A percentile compares a stretch with the other conserved stretches of the same genome.
These are phyloP conservation scores for Candida xyloterini DNA, from an alignment of 805 yeast species.

Conservation along the genomic window DNA sequence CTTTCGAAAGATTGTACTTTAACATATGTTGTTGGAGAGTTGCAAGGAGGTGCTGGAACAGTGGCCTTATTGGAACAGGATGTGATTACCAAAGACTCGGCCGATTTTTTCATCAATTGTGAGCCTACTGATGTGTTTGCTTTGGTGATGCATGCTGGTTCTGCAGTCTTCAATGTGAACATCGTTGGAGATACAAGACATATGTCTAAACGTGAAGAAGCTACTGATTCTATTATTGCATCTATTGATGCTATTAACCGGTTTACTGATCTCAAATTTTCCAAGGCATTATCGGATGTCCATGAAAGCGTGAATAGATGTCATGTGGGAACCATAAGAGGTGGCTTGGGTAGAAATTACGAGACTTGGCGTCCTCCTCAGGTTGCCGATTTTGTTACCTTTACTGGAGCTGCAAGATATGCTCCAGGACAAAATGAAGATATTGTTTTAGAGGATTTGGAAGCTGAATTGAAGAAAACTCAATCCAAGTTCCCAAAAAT, in stretches of 20 bases:
- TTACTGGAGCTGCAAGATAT: constrained; percentile 32
- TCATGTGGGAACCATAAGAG: constrained; percentile 32
- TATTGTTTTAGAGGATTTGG: constrained; percentile 26
- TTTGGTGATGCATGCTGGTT: constrained; percentile 32
- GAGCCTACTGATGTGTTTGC: constrained; percentile 33
- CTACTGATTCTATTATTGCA: constrained; percentile 31
- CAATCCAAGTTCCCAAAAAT: constrained; percentile 24
- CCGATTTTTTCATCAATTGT: constrained; percentile 31
- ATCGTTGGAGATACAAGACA: constrained; percentile 33
- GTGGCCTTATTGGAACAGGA: constrained; percentile 25
- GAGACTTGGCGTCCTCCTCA: constrained; percentile 34
- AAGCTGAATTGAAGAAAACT: constrained; percentile 25
- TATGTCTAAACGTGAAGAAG: constrained; percentile 33
- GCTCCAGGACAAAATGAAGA: constrained; percentile 32
- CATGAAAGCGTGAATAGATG: constrained; percentile 31
- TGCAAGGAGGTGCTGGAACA: constrained; percentile 35
- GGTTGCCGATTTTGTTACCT: constrained; percentile 32
- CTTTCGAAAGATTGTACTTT: constrained; percentile 29
- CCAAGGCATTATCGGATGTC: constrained; percentile 21
- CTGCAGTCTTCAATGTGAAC: constrained; percentile 29
- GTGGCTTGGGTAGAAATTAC: constrained; percentile 30
- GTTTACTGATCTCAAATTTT: constrained; percentile 27
- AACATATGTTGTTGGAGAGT: constrained; percentile 28
- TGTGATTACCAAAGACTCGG: constrained; percentile 25
- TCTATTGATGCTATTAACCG: constrained; percentile 30